These are phyloP conservation scores for Dacryopinax spathularia DNA, from an alignment of 768 basidiomycete genomes.

Conservation along the genomic window DNA sequence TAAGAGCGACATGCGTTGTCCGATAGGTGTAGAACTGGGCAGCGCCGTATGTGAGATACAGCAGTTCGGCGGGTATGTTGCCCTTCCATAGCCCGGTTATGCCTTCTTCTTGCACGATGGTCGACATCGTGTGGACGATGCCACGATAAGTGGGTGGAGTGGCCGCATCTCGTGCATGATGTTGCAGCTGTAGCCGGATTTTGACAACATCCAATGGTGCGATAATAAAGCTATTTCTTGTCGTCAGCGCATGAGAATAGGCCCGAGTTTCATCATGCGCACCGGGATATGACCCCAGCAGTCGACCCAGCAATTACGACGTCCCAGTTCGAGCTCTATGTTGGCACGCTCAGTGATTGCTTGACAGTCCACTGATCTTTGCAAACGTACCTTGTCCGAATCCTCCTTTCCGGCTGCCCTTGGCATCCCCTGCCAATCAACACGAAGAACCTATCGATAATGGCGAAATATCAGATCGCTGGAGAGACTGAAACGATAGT, in stretches of 20 bases:
- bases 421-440: neutral
- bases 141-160: constrained; percentile 89
- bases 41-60: neutral
- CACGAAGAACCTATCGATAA: neutral
- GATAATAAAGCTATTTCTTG: constrained; percentile 21
- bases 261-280: neutral
- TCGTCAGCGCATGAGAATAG: neutral
- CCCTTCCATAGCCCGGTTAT: constrained; percentile 43
- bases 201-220: constrained; percentile 99
- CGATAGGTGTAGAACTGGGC: constrained; percentile 1
- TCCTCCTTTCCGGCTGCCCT: neutral
- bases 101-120: constrained; percentile 88
- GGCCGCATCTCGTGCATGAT: constrained; percentile 91
- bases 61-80: constrained; percentile 1
- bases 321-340: neutral
- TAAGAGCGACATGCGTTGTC: neutral
- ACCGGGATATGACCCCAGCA: neutral
- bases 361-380: neutral
- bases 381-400: neutral
- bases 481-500: neutral
- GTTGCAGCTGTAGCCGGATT: constrained; percentile 93
- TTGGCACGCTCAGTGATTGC: neutral
- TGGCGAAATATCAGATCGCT: neutral
- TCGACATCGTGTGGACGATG: constrained; percentile 90
- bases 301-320: neutral